These are phyloP conservation scores for Auxenochlorella protothecoides DNA, from an alignment of 139 green algal genomes.

Conservation along the genomic window DNA sequence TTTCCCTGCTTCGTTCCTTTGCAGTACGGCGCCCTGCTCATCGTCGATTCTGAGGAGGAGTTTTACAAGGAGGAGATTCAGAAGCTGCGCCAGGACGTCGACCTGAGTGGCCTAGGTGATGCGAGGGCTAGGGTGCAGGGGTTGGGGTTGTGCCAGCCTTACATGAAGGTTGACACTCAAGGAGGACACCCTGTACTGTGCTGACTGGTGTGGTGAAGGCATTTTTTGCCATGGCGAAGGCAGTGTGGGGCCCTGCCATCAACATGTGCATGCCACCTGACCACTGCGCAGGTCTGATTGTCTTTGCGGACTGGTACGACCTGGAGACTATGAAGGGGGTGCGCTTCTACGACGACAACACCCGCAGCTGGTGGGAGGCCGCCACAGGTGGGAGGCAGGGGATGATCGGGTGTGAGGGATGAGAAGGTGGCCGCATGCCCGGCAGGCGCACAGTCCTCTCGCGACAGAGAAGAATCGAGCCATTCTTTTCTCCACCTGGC, in stretches of 20 bases:
- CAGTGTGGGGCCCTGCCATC: no score
- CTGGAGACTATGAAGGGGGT: slow-evolving; percentile 65
- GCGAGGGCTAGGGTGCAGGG: slow-evolving; percentile 20
- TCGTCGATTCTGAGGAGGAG: slow-evolving; percentile 91
- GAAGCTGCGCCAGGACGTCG: slow-evolving; percentile 72
- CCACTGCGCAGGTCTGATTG: slow-evolving; percentile 44
- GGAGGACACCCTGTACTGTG: no score
- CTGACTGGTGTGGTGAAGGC: no score
- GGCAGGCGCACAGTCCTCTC: no score
- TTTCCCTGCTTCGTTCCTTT: slow-evolving; percentile 2
- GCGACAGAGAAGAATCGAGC: no score
- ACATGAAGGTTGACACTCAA: no score
- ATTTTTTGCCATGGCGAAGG: no score
- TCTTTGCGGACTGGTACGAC: slow-evolving; percentile 98
- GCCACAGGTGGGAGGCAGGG: slow-evolving; percentile 40
- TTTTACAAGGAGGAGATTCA: slow-evolving; percentile 73
- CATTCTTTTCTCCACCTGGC: no score
- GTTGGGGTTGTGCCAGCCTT: slow-evolving; percentile 22
- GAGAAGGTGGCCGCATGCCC: no score
- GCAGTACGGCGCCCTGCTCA: slow-evolving; percentile 75
- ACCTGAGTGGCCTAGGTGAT: not conserved
- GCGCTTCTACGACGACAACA: slow-evolving; percentile 99
- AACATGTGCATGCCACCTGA: no score
- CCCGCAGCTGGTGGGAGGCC: slow-evolving; percentile 77
- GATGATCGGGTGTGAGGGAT: no score